Percentiles rank a stretch among this genome's conserved stretches.
Evolutionary conservation across 2,329 filamentous ascomycete species (phyloP).

Genomic region (Trichoderma semiorbis): DNA sequence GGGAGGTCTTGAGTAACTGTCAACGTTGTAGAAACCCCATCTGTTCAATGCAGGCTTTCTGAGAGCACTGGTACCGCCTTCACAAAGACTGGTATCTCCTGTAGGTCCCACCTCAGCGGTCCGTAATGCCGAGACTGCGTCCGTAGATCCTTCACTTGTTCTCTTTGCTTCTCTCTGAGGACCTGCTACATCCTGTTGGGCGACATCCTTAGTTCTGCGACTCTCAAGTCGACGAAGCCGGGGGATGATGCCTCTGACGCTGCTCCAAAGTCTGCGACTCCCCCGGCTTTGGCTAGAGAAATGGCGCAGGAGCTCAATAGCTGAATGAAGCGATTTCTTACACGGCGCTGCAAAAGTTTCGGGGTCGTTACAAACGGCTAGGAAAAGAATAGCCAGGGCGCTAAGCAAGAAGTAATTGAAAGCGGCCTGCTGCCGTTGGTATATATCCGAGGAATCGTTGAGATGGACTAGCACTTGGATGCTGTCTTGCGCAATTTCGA

Average conservation of each 20-base stretch:
- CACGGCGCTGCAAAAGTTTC: neutral
- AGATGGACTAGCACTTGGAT: conserved; percentile 26
- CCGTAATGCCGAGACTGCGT: neutral
- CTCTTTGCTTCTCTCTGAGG: neutral
- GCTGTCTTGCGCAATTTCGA: conserved; percentile 29
- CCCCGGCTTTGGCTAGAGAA: neutral
- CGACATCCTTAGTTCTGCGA: neutral
- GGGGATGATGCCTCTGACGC: neutral
- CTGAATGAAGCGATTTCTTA: neutral
- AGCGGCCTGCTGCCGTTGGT: conserved; percentile 26
- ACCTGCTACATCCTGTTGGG: neutral
- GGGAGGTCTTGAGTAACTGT: neutral
- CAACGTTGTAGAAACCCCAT: neutral
- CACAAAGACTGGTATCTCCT: neutral
- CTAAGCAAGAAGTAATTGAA: conserved; percentile 29
- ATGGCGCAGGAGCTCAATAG: neutral
- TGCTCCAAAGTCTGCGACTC: neutral
- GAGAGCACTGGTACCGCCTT: neutral
- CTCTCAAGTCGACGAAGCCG: neutral
- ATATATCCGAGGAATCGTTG: conserved; percentile 28
- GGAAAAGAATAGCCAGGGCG: conserved; percentile 36
- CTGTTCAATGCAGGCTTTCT: neutral
- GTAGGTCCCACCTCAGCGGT: neutral
- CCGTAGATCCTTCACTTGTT: neutral
- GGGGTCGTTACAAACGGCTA: conserved; percentile 41